Conservation (phyloP, 2,329 filamentous ascomycete species). For the Pseudocercospora cruenta region DNA sequence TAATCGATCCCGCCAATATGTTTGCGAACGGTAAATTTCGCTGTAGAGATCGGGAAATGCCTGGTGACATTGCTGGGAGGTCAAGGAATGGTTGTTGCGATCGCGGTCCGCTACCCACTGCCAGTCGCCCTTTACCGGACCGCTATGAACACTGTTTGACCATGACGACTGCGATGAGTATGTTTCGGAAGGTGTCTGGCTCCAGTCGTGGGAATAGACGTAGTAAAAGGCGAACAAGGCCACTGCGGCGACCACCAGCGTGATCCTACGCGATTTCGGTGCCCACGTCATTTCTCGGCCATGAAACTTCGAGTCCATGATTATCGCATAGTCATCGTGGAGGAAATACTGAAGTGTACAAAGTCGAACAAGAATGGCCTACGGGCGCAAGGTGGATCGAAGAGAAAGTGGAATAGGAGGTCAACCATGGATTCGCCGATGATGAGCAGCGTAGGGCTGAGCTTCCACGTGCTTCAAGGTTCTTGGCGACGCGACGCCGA, state of each 20-base stretch:
- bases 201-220: constrained; percentile 7
- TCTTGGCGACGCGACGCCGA: not conserved
- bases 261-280: constrained; percentile 18
- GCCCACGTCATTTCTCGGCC: constrained; percentile 23
- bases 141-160: not conserved
- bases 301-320: constrained; percentile 16
- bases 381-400: not conserved
- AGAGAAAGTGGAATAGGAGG: constrained; percentile 2
- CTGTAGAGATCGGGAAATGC: constrained; percentile 40
- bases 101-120: constrained; percentile 31
- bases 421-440: not conserved
- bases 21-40: constrained; percentile 38
- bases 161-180: not conserved
- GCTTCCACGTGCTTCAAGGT: not conserved
- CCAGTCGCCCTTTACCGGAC: not conserved
- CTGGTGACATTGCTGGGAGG: constrained; percentile 35
- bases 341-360: not conserved
- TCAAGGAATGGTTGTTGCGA: constrained; percentile 37
- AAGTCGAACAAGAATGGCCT: not conserved
- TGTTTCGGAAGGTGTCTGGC: not conserved
- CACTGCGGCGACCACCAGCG: constrained; percentile 16
- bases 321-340: constrained; percentile 15
- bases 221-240: constrained; percentile 11
- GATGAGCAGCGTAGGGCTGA: not conserved
- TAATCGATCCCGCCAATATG: constrained; percentile 30